These are phyloP conservation scores for Hirschfeldia incana DNA, from an alignment of 345 rosid species.

Conservation along the genomic window DNA sequence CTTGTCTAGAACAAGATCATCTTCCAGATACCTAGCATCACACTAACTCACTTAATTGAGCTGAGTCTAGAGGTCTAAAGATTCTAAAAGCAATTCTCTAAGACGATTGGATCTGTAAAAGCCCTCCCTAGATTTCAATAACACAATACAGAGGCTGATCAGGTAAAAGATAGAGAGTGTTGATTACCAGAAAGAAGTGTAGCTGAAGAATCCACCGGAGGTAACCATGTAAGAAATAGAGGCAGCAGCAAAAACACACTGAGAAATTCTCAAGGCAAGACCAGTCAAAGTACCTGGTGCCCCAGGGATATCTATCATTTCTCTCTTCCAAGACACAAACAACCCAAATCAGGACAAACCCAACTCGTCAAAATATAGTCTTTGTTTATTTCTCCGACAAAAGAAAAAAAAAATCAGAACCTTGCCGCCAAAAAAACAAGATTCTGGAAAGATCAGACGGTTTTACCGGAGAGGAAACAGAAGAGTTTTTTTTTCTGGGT, in stretches of 20 bases:
- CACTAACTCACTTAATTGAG: background rate
- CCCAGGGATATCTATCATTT: constrained; percentile 81
- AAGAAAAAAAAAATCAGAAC: background rate
- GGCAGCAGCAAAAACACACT: constrained; percentile 75
- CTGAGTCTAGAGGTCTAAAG: background rate
- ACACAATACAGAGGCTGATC: background rate
- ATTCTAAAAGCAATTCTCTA: background rate
- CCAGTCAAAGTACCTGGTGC: constrained; percentile 79
- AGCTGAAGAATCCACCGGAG: constrained; percentile 55
- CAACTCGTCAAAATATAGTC: constrained; percentile 4
- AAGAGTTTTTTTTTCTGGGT: background rate
- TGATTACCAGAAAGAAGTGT: constrained; percentile 79
- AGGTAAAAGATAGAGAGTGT: background rate
- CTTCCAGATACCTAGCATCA: background rate
- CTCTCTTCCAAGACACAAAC: constrained; percentile 15
- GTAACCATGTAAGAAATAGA: constrained; percentile 72
- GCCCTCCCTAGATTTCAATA: background rate
- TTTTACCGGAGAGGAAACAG: background rate
- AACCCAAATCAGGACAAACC: constrained; percentile 10
- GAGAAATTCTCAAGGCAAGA: constrained; percentile 61
- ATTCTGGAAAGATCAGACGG: constrained; percentile 12
- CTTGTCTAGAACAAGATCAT: constrained; percentile 21
- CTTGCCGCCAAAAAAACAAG: background rate
- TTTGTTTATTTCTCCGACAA: constrained; percentile 4
- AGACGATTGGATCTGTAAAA: constrained; percentile 31